Base-by-base conservation (phyloP, 1,139 yeast species). In the Pichia kudriavzevii region DNA sequence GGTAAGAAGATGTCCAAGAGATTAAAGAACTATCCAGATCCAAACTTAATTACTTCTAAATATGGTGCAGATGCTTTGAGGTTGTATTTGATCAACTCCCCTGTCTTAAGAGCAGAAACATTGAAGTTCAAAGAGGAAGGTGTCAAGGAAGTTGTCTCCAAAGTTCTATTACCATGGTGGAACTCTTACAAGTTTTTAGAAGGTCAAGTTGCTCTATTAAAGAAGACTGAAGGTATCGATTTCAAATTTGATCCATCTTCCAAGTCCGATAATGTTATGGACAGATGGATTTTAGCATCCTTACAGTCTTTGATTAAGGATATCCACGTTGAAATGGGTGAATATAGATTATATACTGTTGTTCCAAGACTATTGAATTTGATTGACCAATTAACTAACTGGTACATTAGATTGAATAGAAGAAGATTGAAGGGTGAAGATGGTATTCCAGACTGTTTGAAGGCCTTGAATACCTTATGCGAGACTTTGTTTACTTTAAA, bases 1-100 rank as follows among this genome's bases (percentile, higher is more conserved):
- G 99, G 99, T 62, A 93, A 88, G 67, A 93, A 93, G 69, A 93
- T 93, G 99, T 91, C 98, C 31, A 93, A 93, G 71, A 79, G 97
- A 55, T 75, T 93, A 58, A 88, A 93, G 71, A 93, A 93, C 63
- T 93, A 93, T 61, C 99, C 99, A 41, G 96, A 91, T 65, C 97
- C 98, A 45, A 69, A 67, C 45, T 61, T 75, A 49, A 79, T 93
- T 42, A 71, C 93, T 57, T 72, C 82, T 46, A 78, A 78, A 57
- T 88, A 84, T 56, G 99, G 99, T 68, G 95, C 99, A 31, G 99
- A 91, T 68, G 95, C 99, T 21, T 71, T 91, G 54, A 80, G 99
- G 64, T 71, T 91, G 56, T 91, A 93, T 58, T 75, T 91, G 65
- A 91, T 91, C 64, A 93, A 88, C 64, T 91, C 98, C 5, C 98